A percentile compares a stretch with the other conserved stretches of the same genome.
Evolutionary conservation across 2,329 filamentous ascomycete species (phyloP).

Genomic region (Rhexocercosporidium sp.): DNA sequence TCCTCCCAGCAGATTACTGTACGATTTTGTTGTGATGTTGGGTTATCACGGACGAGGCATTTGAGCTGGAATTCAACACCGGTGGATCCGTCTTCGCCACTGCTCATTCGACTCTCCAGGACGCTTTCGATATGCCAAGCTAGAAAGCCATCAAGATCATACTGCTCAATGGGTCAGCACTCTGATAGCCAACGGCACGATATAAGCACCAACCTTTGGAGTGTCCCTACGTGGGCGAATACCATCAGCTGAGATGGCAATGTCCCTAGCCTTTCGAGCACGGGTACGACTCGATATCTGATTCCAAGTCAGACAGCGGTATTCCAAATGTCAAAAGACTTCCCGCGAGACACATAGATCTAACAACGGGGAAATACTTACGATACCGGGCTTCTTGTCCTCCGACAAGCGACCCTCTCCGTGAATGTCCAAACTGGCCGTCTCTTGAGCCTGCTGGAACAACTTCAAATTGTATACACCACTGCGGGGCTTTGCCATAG

Average conservation of each 20-base stretch:
- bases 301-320: not conserved
- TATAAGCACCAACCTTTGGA: not conserved
- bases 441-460: not conserved
- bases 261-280: not conserved
- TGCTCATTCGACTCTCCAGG: not conserved
- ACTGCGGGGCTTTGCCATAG: not conserved
- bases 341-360: not conserved
- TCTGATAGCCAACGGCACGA: not conserved
- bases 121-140: slow-evolving; percentile 8
- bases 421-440: slow-evolving; percentile 22
- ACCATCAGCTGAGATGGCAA: slow-evolving; percentile 15
- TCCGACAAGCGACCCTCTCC: slow-evolving; percentile 29
- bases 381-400: slow-evolving; percentile 25
- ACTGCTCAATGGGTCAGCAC: slow-evolving; percentile 4
- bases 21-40: not conserved
- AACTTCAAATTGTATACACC: not conserved
- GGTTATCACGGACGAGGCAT: not conserved
- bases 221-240: slow-evolving; percentile 2
- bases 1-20: slow-evolving; percentile 17
- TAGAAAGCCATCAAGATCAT: slow-evolving; percentile 21
- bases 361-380: not conserved
- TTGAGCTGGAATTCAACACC: slow-evolving; percentile 22
- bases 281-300: slow-evolving; percentile 25
- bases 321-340: not conserved
- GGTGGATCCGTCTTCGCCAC: slow-evolving; percentile 2